These are phyloP conservation scores for Fusarium aywerte DNA, from an alignment of 2,329 filamentous ascomycete species.

Conservation along the genomic window DNA sequence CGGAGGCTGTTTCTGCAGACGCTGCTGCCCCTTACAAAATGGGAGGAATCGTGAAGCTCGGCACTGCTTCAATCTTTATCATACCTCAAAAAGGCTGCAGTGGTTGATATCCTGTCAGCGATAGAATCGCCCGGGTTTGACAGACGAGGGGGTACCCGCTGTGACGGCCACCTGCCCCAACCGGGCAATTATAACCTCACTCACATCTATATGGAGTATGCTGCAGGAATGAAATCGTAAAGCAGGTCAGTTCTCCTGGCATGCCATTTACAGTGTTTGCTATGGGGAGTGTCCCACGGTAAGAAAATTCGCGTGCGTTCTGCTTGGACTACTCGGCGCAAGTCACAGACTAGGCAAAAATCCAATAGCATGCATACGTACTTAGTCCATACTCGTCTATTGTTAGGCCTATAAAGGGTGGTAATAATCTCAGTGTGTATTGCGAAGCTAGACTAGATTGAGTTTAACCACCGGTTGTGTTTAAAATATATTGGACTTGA, in stretches of 20 bases:
- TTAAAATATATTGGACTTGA: too few species aligned
- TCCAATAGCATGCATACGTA: too few species aligned
- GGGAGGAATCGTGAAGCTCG: conserved; percentile 52
- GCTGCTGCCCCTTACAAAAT: conserved; percentile 48
- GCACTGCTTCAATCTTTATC: conserved; percentile 57
- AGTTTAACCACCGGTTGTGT: too few species aligned
- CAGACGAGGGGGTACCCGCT: conserved; percentile 51
- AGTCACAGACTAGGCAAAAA: too few species aligned
- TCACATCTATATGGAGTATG: conserved; percentile 55
- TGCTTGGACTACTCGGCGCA: conserved; percentile 37
- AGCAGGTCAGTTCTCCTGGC: too few species aligned
- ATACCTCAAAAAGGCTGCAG: conserved; percentile 54
- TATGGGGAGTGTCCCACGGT: conserved; percentile 43
- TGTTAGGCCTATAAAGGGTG: too few species aligned
- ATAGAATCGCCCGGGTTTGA: conserved; percentile 54
- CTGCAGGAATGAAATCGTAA: too few species aligned
- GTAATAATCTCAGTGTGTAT: too few species aligned
- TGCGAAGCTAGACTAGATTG: too few species aligned
- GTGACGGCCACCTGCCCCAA: conserved; percentile 51
- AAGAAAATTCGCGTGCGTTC: conserved; percentile 38
- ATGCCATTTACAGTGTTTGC: conserved; percentile 28
- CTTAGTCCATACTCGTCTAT: too few species aligned
- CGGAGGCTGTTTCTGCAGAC: conserved; percentile 54
- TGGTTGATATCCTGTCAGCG: conserved; percentile 54
- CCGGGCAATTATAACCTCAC: conserved; percentile 50